Conservation (phyloP, 257 asterid genomes). For the Paulownia fortunei region DNA sequence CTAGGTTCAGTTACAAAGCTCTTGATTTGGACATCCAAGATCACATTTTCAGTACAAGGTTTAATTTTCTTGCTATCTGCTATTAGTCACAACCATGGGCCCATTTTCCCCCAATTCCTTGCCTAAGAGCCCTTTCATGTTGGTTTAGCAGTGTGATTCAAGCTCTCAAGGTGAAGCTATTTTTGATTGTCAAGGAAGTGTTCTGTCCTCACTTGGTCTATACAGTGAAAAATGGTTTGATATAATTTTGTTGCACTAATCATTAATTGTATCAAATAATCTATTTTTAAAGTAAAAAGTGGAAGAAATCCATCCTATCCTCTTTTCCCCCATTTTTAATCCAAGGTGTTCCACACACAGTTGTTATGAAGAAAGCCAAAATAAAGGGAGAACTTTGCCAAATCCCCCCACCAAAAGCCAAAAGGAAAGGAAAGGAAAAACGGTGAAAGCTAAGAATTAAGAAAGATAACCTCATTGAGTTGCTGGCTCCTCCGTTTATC, state of each 20-base stretch:
- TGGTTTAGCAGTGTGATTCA: not conserved
- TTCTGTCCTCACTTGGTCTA: not conserved
- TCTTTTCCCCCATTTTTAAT: not conserved
- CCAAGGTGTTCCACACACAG: not conserved
- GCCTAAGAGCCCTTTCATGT: not conserved
- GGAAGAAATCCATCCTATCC: not conserved
- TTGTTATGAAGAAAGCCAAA: not conserved
- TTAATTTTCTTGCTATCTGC: not conserved
- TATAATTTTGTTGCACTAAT: not conserved
- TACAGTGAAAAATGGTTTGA: not conserved
- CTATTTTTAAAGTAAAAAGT: not conserved
- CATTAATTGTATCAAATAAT: not conserved
- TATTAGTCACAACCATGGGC: not conserved
- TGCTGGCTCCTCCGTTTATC: constrained; percentile 83
- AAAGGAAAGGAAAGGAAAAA: not conserved
- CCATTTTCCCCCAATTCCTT: not conserved
- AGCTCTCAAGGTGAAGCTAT: not conserved
- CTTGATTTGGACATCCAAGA: not conserved
- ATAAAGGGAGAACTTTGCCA: not conserved
- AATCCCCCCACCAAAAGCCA: not conserved
- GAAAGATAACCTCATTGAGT: constrained; percentile 67
- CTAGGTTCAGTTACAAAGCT: not conserved
- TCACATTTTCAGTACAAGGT: not conserved
- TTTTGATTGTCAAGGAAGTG: not conserved
- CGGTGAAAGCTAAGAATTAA: not conserved